These are phyloP conservation scores for Camelina neglecta DNA, from an alignment of 345 rosid species.

Conservation along the genomic window DNA sequence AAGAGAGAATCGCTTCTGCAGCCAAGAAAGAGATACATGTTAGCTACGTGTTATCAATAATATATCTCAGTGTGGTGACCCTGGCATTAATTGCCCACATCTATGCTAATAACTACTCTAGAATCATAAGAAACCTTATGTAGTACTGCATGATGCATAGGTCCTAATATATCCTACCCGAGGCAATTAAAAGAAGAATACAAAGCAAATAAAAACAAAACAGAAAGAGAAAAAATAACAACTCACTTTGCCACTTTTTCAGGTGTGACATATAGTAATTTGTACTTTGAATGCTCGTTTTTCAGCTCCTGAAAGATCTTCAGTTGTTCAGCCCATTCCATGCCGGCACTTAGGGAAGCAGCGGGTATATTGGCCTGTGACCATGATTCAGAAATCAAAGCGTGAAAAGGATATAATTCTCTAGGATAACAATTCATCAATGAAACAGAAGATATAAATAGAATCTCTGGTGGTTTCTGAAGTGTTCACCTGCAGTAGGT, in stretches of 20 bases:
- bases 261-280: slow-evolving; percentile 90
- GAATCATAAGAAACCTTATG: slow-evolving; percentile 17
- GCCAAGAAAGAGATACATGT: slow-evolving; percentile 35
- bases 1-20: slow-evolving; percentile 93
- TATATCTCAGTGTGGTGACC: slow-evolving; percentile 11
- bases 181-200: slow-evolving; percentile 19
- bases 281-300: slow-evolving; percentile 83
- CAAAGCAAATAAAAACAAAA: not conserved
- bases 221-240: not conserved
- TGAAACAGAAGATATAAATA: slow-evolving; percentile 22
- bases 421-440: slow-evolving; percentile 15
- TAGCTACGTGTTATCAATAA: slow-evolving; percentile 27
- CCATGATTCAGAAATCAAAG: slow-evolving; percentile 36
- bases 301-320: slow-evolving; percentile 85
- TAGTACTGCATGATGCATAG: slow-evolving; percentile 14
- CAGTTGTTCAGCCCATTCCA: slow-evolving; percentile 98
- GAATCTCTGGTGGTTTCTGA: slow-evolving; percentile 19
- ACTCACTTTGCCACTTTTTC: slow-evolving; percentile 99
- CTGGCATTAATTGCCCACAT: slow-evolving; percentile 10
- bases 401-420: slow-evolving; percentile 14
- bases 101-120: slow-evolving; percentile 17
- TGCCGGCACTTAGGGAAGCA: slow-evolving; percentile 85
- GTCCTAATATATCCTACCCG: slow-evolving; percentile 20
- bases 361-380: slow-evolving; percentile 87
- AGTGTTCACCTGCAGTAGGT: slow-evolving; percentile 78